Evolutionary conservation across 345 rosid species (phyloP).

Genomic region (Arabis alpina): DNA sequence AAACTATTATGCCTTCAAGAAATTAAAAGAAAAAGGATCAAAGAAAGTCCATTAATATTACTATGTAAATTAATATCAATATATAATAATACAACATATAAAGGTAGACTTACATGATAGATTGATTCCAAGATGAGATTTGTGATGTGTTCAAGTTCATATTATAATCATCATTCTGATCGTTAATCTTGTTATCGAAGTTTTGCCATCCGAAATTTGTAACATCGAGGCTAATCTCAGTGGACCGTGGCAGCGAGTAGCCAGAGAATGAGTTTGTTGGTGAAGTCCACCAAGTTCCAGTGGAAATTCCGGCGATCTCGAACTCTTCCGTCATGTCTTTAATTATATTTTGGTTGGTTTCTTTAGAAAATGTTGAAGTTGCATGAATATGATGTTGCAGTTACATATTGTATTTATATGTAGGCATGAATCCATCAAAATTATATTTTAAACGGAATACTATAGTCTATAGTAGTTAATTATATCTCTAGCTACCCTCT

Average conservation of each 20-base stretch:
- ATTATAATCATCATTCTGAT: slow-evolving; percentile 33
- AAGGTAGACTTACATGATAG: slow-evolving; percentile 19
- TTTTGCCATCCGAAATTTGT: slow-evolving; percentile 37
- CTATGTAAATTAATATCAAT: background rate
- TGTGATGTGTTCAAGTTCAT: slow-evolving; percentile 2
- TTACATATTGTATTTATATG: slow-evolving; percentile 40
- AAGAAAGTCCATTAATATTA: background rate
- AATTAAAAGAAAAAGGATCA: background rate
- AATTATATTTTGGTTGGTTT: slow-evolving; percentile 4
- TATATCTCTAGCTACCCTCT: slow-evolving; percentile 35
- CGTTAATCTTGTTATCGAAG: slow-evolving; percentile 27
- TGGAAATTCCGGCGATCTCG: slow-evolving; percentile 61
- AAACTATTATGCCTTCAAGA: slow-evolving; percentile 37
- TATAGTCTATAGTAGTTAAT: slow-evolving; percentile 2
- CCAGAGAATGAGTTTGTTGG: slow-evolving; percentile 39
- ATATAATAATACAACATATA: background rate
- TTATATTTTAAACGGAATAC: background rate
- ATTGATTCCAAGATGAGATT: too few species aligned
- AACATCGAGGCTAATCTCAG: slow-evolving; percentile 34
- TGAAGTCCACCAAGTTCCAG: slow-evolving; percentile 74
- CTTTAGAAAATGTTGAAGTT: slow-evolving; percentile 30
- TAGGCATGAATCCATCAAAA: slow-evolving; percentile 20
- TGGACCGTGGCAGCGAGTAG: slow-evolving; percentile 28
- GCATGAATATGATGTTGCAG: slow-evolving; percentile 37
- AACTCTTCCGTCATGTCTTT: slow-evolving; percentile 75